phyloP scores from a whole-genome alignment of 257 asterid species.

The Nicotiana undulata region DNA sequence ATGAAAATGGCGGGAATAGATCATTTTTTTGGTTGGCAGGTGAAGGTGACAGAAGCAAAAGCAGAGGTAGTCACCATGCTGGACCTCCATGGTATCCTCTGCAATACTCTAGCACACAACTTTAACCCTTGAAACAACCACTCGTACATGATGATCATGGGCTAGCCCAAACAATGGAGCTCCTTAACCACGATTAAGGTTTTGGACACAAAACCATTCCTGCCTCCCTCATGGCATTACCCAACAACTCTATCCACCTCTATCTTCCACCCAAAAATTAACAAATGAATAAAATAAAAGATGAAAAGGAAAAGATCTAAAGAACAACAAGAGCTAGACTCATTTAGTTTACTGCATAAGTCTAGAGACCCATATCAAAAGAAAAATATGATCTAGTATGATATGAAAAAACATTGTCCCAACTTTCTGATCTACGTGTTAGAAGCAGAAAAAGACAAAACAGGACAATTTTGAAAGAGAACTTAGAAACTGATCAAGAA shows the following conservation, averaged over 20 bases:
- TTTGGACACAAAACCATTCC: not conserved
- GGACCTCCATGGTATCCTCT: not conserved
- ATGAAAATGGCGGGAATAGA: not conserved
- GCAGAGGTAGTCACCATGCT: not conserved
- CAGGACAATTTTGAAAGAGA: not conserved
- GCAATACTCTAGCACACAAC: not conserved
- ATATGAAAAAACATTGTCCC: not conserved
- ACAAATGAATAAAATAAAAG: not conserved
- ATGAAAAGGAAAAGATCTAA: not conserved
- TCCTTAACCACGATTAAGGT: not conserved
- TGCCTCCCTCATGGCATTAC: not conserved
- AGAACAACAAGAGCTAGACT: not conserved
- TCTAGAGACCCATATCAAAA: slow-evolving; percentile 1
- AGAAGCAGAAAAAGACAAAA: not conserved
- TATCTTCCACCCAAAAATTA: not conserved
- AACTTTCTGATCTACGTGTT: not conserved
- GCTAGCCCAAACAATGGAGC: not conserved
- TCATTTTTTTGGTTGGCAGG: not conserved
- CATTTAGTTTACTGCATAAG: not conserved
- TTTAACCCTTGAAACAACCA: not conserved
- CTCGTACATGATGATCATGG: not conserved
- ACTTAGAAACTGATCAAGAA: slow-evolving; percentile 15
- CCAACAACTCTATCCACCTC: not conserved
- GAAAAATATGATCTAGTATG: not conserved
- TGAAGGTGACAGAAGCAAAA: not conserved